Evolutionary conservation across 1,284 basidiomycete species (phyloP).

Genomic region (Ustanciosporium gigantosporum): DNA sequence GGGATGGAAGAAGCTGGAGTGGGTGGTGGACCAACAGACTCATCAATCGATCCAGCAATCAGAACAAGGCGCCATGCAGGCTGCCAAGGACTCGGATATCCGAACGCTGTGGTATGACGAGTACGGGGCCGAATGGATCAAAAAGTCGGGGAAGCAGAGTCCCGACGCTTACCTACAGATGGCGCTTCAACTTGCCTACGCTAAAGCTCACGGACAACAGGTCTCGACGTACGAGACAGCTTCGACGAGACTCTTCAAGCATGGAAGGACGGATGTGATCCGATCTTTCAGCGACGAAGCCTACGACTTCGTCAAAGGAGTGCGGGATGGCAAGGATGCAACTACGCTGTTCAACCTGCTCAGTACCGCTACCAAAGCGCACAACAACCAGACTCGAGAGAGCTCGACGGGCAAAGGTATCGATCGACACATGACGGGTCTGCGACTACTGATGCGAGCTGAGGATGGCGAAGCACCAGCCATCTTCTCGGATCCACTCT

Average conservation of each 20-base stretch:
- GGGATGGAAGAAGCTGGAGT: constrained; percentile 73
- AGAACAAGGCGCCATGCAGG: constrained; percentile 67
- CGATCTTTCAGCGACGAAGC: constrained; percentile 77
- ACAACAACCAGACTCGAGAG: constrained; percentile 76
- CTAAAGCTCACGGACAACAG: constrained; percentile 74
- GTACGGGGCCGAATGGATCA: constrained; percentile 90
- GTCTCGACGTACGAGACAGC: constrained; percentile 95
- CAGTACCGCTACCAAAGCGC: constrained; percentile 72
- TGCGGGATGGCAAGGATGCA: constrained; percentile 70
- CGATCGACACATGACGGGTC: constrained; percentile 87
- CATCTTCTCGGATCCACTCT: constrained; percentile 70
- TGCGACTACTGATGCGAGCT: constrained; percentile 66
- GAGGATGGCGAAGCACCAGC: constrained; percentile 49
- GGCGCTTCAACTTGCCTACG: constrained; percentile 90
- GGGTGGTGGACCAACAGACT: constrained; percentile 73
- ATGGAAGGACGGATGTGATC: constrained; percentile 91
- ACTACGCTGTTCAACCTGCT: constrained; percentile 67
- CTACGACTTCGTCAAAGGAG: constrained; percentile 76
- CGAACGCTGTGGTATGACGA: constrained; percentile 81
- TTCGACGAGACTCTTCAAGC: constrained; percentile 84
- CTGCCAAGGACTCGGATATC: constrained; percentile 81
- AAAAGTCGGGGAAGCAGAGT: constrained; percentile 75
- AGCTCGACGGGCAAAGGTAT: constrained; percentile 83
- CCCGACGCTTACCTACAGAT: constrained; percentile 92
- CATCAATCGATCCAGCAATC: constrained; percentile 69